Base-by-base conservation (phyloP, 2,329 filamentous ascomycete genomes). In the Colletotrichum godetiae region DNA sequence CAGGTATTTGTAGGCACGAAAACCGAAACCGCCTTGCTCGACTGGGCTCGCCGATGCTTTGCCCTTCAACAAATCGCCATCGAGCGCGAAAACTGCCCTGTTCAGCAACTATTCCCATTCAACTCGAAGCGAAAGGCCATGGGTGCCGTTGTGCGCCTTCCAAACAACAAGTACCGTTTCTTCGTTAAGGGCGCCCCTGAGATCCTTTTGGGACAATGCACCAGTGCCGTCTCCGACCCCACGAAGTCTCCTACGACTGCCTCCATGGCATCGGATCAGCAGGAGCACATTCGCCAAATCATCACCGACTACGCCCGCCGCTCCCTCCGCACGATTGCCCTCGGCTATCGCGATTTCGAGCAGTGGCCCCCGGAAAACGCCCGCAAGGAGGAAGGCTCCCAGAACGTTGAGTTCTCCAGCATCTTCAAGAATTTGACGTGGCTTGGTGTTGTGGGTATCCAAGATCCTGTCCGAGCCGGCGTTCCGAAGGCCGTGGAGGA, bases 341-440 rank as follows among this genome's bases (percentile, higher is more conserved):
- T 93, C 62, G 82, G 92, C 19, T 93, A 92, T 79, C 89, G 89
- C 57, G 92, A 94, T 76, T 93, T 92, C 74, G 86, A 90, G 22
- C 86, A 84, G 72, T 93, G 92, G 88, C 93, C 94, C 37, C 92
- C 87, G 15, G 89, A 92, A 74, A 85, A 88, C 64, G 90, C 87
- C 12, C 83, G 88, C 13, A 92, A 93, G 71, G 87, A 90, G 24
- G 72, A 75, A 53, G 88, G 89, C 12, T 92, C 93, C 73, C 90
- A 93, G 7, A 75, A 65, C 22, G 78, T 80, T 4, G 88, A 87
- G 33, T 88, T 92, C 67, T 92, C 59, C 37, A 68, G 73, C n/a
- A 35, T 78, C 13, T 69, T 77, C 46, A 67, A 73, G 76, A 77
- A 77, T 52, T 74, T 86, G 37, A 82, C 83, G n/a, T 86, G 85